Conservation (phyloP, 1,139 yeast genomes). For the Lodderomyces beijingensis region DNA sequence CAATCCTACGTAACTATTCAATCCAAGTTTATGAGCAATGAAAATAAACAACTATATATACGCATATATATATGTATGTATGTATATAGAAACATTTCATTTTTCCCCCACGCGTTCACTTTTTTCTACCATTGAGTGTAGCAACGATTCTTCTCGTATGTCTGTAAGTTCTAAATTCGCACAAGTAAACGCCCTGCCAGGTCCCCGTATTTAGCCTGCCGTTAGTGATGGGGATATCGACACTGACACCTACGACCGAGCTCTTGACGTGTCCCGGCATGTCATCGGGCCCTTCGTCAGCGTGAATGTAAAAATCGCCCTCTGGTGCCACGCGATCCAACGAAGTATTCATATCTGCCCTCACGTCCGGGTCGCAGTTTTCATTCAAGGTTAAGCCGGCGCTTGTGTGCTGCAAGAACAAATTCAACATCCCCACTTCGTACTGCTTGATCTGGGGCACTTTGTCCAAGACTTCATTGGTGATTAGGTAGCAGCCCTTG, state of each 20-base stretch:
- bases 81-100: no score
- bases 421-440: conserved; percentile 59
- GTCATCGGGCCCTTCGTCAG: conserved; percentile 78
- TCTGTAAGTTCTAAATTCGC: conserved; percentile 63
- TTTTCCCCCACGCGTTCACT: conserved; percentile 7
- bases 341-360: conserved; percentile 61
- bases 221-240: conserved; percentile 63
- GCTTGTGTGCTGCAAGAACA: conserved; percentile 74
- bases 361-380: conserved; percentile 76
- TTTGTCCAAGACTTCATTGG: conserved; percentile 54
- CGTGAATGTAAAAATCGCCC: conserved; percentile 57
- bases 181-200: conserved; percentile 79
- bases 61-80: no score
- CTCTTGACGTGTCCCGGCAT: conserved; percentile 80
- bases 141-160: conserved; percentile 68
- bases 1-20: conserved; percentile 30
- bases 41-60: no score
- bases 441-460: conserved; percentile 59
- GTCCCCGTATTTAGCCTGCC: conserved; percentile 72
- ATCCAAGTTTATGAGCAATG: conserved; percentile 13
- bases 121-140: conserved; percentile 61
- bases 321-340: conserved; percentile 70
- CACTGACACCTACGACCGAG: conserved; percentile 58
- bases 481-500: conserved; percentile 67
- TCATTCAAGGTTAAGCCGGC: conserved; percentile 76